Conservation (phyloP, 2,329 filamentous ascomycete genomes). For the Xylariaceae sp. region DNA sequence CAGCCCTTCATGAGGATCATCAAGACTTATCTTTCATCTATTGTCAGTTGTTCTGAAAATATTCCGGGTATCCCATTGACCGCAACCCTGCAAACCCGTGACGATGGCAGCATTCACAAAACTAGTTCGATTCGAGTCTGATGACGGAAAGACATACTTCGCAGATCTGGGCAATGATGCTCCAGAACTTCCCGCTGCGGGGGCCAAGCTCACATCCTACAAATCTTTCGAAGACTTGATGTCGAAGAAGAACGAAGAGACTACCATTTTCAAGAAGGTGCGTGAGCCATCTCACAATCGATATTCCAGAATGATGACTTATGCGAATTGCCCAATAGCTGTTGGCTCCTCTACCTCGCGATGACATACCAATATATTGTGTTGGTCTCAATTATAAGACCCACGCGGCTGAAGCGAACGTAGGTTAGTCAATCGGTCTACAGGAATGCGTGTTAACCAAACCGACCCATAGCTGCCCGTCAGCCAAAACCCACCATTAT, state of each 20-base stretch:
- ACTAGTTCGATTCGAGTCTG: conserved; percentile 16
- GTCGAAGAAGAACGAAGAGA: background rate
- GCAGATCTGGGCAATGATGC: conserved; percentile 15
- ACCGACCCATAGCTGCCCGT: conserved; percentile 6
- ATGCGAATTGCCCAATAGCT: background rate
- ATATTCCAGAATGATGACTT: background rate
- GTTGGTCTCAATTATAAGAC: conserved; percentile 27
- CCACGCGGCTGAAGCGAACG: conserved; percentile 13
- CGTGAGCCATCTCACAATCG: background rate
- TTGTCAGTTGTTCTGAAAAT: too few relatives aligned
- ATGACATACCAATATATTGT: conserved; percentile 21
- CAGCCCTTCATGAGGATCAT: too few relatives aligned
- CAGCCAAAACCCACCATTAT: conserved; percentile 23
- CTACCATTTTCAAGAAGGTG: conserved; percentile 10
- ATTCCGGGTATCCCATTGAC: too few relatives aligned
- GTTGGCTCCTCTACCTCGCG: conserved; percentile 14
- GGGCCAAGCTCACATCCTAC: conserved; percentile 8
- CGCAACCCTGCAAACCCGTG: background rate
- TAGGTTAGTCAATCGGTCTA: background rate
- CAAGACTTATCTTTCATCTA: too few relatives aligned
- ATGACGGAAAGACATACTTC: conserved; percentile 14
- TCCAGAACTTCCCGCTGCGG: conserved; percentile 5
- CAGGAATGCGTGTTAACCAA: background rate
- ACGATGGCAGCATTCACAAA: conserved; percentile 15
- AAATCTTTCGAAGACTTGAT: conserved; percentile 10